Percentiles rank a stretch among this genome's conserved stretches.
Conservation (phyloP, 2,329 filamentous ascomycete genomes). For the Arthrobotrys sinensis region DNA sequence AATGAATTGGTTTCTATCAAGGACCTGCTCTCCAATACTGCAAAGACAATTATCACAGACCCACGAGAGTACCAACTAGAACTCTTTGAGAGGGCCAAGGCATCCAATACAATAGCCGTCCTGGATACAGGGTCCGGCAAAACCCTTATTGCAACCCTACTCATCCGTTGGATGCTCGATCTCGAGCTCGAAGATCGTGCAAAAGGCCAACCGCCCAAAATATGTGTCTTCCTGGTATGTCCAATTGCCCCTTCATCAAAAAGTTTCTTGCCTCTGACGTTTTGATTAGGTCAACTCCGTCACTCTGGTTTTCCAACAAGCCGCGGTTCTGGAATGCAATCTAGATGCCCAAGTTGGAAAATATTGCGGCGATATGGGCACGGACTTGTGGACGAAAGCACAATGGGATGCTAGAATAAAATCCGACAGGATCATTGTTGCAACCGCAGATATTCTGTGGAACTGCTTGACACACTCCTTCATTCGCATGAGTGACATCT, state of each 20-base stretch:
- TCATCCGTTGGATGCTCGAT: slow-evolving; percentile 82
- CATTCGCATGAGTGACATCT: slow-evolving; percentile 85
- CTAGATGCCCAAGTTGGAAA: slow-evolving; percentile 81
- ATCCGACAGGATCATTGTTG: slow-evolving; percentile 80
- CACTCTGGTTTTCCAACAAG: slow-evolving; percentile 90
- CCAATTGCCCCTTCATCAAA: background rate
- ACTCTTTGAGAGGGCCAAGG: slow-evolving; percentile 88
- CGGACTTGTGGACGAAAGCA: slow-evolving; percentile 74
- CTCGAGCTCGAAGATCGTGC: slow-evolving; percentile 81
- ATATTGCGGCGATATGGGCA: slow-evolving; percentile 80
- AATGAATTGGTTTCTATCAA: slow-evolving; percentile 40
- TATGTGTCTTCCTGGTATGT: slow-evolving; percentile 85
- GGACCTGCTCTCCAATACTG: slow-evolving; percentile 58
- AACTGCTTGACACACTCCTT: slow-evolving; percentile 84
- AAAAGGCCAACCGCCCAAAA: slow-evolving; percentile 74
- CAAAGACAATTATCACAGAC: slow-evolving; percentile 77
- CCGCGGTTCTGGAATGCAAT: slow-evolving; percentile 84
- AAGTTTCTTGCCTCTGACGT: background rate
- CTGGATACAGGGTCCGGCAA: slow-evolving; percentile 96
- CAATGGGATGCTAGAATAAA: slow-evolving; percentile 69
- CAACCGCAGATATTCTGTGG: slow-evolving; percentile 88
- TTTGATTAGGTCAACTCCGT: slow-evolving; percentile 80
- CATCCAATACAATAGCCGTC: slow-evolving; percentile 90
- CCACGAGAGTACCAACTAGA: slow-evolving; percentile 93
- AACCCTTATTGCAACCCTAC: slow-evolving; percentile 91